Evolutionary conservation across 2,329 filamentous ascomycete species (phyloP).

Genomic region (Phaeosphaeriaceae sp.): DNA sequence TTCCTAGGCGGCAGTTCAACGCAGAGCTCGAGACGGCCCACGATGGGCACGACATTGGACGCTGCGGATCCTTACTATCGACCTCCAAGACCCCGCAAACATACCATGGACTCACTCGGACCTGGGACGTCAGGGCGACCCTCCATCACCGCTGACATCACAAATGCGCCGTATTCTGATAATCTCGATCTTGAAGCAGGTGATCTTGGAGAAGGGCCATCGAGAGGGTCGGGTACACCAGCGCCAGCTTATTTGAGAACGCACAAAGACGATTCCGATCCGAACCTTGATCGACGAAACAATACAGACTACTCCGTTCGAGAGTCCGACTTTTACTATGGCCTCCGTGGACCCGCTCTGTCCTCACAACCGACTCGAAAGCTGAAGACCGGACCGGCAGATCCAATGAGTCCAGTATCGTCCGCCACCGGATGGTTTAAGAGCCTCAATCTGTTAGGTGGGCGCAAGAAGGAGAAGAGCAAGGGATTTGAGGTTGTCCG

Average conservation of each 20-base stretch:
- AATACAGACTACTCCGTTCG: slow-evolving; percentile 88
- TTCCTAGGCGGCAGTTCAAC: slow-evolving; percentile 62
- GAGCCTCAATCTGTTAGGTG: slow-evolving; percentile 68
- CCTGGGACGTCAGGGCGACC: slow-evolving; percentile 55
- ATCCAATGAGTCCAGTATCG: slow-evolving; percentile 89
- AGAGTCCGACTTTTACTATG: slow-evolving; percentile 97
- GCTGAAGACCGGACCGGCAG: slow-evolving; percentile 90
- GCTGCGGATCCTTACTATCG: slow-evolving; percentile 83
- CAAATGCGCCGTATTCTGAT: slow-evolving; percentile 55
- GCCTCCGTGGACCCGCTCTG: slow-evolving; percentile 85
- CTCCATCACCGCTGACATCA: slow-evolving; percentile 56
- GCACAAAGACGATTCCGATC: slow-evolving; percentile 58
- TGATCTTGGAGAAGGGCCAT: slow-evolving; percentile 43
- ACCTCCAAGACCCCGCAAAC: slow-evolving; percentile 74
- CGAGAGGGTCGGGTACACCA: slow-evolving; percentile 39
- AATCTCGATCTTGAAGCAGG: slow-evolving; percentile 46
- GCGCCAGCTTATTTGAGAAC: slow-evolving; percentile 61
- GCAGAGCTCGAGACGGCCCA: slow-evolving; percentile 50
- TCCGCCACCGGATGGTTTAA: slow-evolving; percentile 91
- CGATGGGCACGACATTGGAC: slow-evolving; percentile 43
- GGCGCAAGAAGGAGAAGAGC: slow-evolving; percentile 90
- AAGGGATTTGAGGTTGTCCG: slow-evolving; percentile 98
- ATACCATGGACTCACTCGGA: slow-evolving; percentile 62
- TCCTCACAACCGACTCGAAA: slow-evolving; percentile 82
- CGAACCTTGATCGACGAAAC: slow-evolving; percentile 61